Evolutionary conservation across 2,329 filamentous ascomycete genomes (phyloP).

Genomic region (Neonectria sp.): DNA sequence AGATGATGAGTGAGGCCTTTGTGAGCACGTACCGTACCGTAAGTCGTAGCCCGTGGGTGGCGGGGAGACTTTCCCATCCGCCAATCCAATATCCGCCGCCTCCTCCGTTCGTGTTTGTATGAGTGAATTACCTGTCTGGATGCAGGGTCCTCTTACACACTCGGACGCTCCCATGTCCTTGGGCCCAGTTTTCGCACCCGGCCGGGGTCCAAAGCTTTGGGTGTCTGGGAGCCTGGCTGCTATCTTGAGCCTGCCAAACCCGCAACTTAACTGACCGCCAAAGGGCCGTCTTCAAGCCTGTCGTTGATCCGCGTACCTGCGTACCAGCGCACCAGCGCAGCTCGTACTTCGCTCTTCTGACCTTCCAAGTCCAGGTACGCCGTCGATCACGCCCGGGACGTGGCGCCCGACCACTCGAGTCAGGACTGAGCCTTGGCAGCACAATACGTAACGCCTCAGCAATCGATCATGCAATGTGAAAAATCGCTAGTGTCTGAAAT

Average conservation of each 20-base stretch:
- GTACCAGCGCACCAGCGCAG: slow-evolving; percentile 22
- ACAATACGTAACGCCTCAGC: slow-evolving; percentile 25
- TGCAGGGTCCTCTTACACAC: slow-evolving; percentile 45
- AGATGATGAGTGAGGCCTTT: slow-evolving; percentile 28
- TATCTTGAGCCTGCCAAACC: slow-evolving; percentile 27
- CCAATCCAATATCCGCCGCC: slow-evolving; percentile 9
- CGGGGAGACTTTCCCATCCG: slow-evolving; percentile 26
- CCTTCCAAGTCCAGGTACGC: slow-evolving; percentile 30
- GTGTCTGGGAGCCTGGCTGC: slow-evolving; percentile 26
- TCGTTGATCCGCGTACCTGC: slow-evolving; percentile 39
- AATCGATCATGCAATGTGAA: slow-evolving; percentile 32
- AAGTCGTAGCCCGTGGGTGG: slow-evolving; percentile 18
- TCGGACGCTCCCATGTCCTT: slow-evolving; percentile 37
- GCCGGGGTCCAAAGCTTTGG: slow-evolving; percentile 37
- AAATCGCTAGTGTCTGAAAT: slow-evolving; percentile 22
- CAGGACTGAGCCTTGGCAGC: slow-evolving; percentile 27
- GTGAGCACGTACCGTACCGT: slow-evolving; percentile 1
- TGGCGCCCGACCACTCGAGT: slow-evolving; percentile 38
- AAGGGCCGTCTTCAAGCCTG: slow-evolving; percentile 26
- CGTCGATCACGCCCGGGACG: slow-evolving; percentile 25
- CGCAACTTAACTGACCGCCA: slow-evolving; percentile 40
- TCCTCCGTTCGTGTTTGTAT: slow-evolving; percentile 40
- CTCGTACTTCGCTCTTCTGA: slow-evolving; percentile 31
- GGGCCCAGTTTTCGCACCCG: slow-evolving; percentile 27
- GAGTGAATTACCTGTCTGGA: slow-evolving; percentile 48